A percentile compares a stretch with the other conserved stretches of the same genome.
Evolutionary conservation across 192 early-diverging fungal species (phyloP).

Genomic region (Coemansia sp.): DNA sequence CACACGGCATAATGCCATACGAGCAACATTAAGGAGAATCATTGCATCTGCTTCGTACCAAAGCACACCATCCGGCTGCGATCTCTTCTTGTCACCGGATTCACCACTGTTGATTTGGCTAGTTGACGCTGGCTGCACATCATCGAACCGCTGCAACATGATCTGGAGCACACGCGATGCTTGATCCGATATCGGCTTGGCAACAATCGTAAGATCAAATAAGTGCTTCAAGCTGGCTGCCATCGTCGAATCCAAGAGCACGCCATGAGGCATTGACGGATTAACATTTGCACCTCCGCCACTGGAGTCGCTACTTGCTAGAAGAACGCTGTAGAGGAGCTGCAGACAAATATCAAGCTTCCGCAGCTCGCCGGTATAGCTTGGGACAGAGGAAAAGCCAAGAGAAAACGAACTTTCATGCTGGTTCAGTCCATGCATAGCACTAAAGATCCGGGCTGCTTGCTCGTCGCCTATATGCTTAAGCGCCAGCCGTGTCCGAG

Average conservation of each 20-base stretch:
- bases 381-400: neutral
- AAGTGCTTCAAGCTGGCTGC: slow-evolving; percentile 26
- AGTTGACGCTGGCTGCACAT: slow-evolving; percentile 1
- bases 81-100: neutral
- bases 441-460: slow-evolving; percentile 8
- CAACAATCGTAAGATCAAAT: slow-evolving; percentile 39
- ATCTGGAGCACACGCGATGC: slow-evolving; percentile 36
- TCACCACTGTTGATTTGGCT: neutral
- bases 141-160: slow-evolving; percentile 42
- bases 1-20: slow-evolving; percentile 20
- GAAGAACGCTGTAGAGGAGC: slow-evolving; percentile 30
- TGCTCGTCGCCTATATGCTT: slow-evolving; percentile 42
- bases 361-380: slow-evolving; percentile 25
- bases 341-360: slow-evolving; percentile 23
- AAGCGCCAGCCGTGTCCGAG: slow-evolving; percentile 23
- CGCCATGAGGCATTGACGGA: neutral
- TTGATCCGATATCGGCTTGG: slow-evolving; percentile 33
- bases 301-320: slow-evolving; percentile 8
- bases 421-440: neutral
- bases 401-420: neutral
- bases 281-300: neutral
- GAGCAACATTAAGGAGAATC: slow-evolving; percentile 17
- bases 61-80: no score
- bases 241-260: slow-evolving; percentile 24
- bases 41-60: slow-evolving; percentile 44